Conservation (phyloP, 148 eudicot species). For the Silene conica region DNA sequence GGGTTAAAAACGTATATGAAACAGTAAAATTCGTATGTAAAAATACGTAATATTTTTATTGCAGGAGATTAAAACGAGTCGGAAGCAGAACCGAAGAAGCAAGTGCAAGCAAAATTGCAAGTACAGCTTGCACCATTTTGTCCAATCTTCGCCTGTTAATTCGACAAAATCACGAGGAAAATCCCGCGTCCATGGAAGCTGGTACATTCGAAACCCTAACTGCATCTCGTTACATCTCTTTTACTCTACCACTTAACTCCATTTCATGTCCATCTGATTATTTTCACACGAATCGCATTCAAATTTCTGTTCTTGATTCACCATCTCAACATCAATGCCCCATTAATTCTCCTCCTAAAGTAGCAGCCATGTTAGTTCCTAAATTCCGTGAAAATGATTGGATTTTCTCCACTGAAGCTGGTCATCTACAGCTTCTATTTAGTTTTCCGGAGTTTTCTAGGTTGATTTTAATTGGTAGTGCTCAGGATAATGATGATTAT, state of each 20-base stretch:
- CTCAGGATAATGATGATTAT: conserved; percentile 20
- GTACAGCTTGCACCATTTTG: too few relatives aligned
- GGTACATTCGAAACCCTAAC: conserved; percentile 43
- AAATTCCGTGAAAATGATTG: conserved; percentile 66
- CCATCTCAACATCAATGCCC: conserved; percentile 28
- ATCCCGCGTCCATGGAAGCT: conserved; percentile 28
- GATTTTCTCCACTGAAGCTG: conserved; percentile 68
- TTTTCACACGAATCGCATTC: conserved; percentile 42
- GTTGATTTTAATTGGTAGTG: conserved; percentile 62
- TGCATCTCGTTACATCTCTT: conserved; percentile 64
- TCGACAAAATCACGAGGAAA: too few relatives aligned
- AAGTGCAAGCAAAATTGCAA: too few relatives aligned
- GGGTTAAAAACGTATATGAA: too few relatives aligned
- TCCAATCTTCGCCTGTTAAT: too few relatives aligned
- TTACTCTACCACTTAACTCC: conserved; percentile 51
- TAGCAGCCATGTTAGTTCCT: conserved; percentile 79
- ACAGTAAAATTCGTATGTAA: too few relatives aligned
- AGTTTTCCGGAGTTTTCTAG: conserved; percentile 49
- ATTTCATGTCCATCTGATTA: conserved; percentile 9
- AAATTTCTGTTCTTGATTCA: conserved; percentile 76
- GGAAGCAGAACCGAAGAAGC: too few relatives aligned
- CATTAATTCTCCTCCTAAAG: conserved; percentile 18
- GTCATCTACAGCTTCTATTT: conserved; percentile 65
- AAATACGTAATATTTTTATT: too few relatives aligned
- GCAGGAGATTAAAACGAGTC: too few relatives aligned